phyloP scores from a whole-genome alignment of 129 eudicot genomes.

The Sambucus nigra region DNA sequence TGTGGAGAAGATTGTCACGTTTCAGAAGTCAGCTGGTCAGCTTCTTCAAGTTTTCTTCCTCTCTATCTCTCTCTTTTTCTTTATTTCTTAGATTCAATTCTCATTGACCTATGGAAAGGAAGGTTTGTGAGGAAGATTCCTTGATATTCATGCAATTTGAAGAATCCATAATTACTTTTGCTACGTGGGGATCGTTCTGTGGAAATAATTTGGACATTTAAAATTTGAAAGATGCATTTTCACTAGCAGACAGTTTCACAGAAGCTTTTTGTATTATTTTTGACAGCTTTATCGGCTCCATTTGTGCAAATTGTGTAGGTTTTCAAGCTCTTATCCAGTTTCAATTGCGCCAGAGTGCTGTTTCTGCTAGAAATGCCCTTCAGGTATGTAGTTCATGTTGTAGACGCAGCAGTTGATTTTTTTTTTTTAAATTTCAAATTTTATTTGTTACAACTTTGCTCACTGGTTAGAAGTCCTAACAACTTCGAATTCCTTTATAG shows the following conservation, averaged over 20 bases:
- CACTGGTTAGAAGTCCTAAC: constrained; percentile 2
- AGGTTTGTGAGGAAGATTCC: neutral
- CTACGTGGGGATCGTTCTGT: neutral
- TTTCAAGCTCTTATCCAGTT: constrained; percentile 92
- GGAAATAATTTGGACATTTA: constrained; percentile 1
- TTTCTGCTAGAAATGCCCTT: constrained; percentile 77
- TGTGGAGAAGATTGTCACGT: constrained; percentile 98
- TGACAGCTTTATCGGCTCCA: constrained; percentile 3
- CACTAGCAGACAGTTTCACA: neutral
- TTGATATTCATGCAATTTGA: constrained; percentile 1
- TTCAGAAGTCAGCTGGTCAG: constrained; percentile 99
- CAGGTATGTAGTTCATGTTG: constrained; percentile 36
- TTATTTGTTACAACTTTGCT: neutral
- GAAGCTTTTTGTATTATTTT: neutral
- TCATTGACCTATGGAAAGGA: constrained; percentile 6
- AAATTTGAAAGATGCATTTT: neutral
- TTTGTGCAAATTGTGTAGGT: constrained; percentile 34
- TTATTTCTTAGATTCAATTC: constrained; percentile 10
- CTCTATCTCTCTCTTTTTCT: constrained; percentile 19
- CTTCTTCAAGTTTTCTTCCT: constrained; percentile 41
- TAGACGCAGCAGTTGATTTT: too few species aligned
- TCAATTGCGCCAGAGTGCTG: constrained; percentile 69
- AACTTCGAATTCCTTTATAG: constrained; percentile 27
- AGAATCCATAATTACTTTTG: neutral
- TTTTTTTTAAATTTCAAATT: too few species aligned